Evolutionary conservation across 2,329 filamentous ascomycete genomes (phyloP).

Genomic region (Westerdykella ornata): DNA sequence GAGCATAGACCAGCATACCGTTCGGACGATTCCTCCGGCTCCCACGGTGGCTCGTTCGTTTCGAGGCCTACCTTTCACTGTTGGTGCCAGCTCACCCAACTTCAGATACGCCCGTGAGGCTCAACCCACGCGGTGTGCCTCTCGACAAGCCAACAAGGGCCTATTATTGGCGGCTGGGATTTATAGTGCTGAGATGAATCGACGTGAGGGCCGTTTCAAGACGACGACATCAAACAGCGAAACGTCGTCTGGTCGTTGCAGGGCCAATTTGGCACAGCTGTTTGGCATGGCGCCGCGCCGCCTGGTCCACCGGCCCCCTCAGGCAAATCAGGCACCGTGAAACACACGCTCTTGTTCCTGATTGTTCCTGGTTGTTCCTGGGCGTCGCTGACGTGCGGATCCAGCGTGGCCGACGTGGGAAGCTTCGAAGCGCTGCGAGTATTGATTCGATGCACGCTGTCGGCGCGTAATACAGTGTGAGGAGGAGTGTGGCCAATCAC

Average conservation of each 20-base stretch:
- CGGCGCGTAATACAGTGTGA: slow-evolving; percentile 4
- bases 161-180: slow-evolving; percentile 1
- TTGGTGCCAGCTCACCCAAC: slow-evolving; percentile 5
- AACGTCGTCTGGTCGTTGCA: neutral
- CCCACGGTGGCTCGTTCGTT: too few relatives aligned
- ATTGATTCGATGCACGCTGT: slow-evolving; percentile 6
- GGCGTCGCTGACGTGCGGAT: too few relatives aligned
- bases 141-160: neutral
- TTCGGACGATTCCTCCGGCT: too few relatives aligned
- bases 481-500: slow-evolving; percentile 3
- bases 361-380: too few relatives aligned
- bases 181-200: slow-evolving; percentile 5
- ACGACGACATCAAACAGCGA: slow-evolving; percentile 3
- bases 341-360: neutral
- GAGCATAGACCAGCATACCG: too few relatives aligned
- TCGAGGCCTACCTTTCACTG: neutral
- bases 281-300: neutral
- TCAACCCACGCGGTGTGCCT: neutral
- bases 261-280: neutral
- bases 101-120: too few relatives aligned
- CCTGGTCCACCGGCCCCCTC: neutral
- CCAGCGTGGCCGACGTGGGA: too few relatives aligned
- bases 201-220: slow-evolving; percentile 7
- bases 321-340: neutral
- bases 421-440: slow-evolving; percentile 6